A percentile compares a stretch with the other conserved stretches of the same genome.
Evolutionary conservation across 129 eudicot species (phyloP).

Genomic region (Tagetes erecta): DNA sequence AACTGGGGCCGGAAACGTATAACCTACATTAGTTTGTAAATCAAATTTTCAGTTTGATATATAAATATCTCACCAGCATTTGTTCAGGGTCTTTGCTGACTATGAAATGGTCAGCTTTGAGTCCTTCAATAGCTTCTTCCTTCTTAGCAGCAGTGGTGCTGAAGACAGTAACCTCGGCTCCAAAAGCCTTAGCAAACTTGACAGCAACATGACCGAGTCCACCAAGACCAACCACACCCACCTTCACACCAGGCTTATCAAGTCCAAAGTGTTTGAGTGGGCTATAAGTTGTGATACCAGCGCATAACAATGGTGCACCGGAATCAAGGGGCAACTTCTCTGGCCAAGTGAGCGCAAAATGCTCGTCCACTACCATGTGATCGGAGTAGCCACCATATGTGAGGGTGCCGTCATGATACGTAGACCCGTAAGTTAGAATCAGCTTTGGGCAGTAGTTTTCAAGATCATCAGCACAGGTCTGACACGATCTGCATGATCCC

Average conservation of each 20-base stretch:
- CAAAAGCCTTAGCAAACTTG: too few relatives aligned
- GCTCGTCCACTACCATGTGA: constrained; percentile 12
- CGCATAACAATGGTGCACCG: background rate
- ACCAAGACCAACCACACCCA: background rate
- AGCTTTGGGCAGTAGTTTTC: background rate
- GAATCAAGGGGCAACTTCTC: background rate
- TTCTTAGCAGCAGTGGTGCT: background rate
- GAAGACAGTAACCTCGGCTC: too few relatives aligned
- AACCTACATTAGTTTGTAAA: too few relatives aligned
- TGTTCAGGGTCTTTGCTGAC: constrained; percentile 11
- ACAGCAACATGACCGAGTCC: too few relatives aligned
- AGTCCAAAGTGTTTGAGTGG: constrained; percentile 12
- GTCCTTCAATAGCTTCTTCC: constrained; percentile 5
- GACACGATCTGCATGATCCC: too few relatives aligned
- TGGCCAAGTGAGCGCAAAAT: background rate
- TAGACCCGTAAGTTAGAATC: background rate
- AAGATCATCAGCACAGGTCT: too few relatives aligned
- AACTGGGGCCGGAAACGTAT: too few relatives aligned
- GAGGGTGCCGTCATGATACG: background rate
- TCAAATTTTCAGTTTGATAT: too few relatives aligned
- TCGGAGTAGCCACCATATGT: constrained; percentile 10
- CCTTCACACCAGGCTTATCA: constrained; percentile 12
- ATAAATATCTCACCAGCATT: background rate
- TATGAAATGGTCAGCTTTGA: constrained; percentile 11
- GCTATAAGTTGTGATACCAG: background rate